Evolutionary conservation across 495 filamentous ascomycete genomes (phyloP).

Genomic region (Xylona heveae): DNA sequence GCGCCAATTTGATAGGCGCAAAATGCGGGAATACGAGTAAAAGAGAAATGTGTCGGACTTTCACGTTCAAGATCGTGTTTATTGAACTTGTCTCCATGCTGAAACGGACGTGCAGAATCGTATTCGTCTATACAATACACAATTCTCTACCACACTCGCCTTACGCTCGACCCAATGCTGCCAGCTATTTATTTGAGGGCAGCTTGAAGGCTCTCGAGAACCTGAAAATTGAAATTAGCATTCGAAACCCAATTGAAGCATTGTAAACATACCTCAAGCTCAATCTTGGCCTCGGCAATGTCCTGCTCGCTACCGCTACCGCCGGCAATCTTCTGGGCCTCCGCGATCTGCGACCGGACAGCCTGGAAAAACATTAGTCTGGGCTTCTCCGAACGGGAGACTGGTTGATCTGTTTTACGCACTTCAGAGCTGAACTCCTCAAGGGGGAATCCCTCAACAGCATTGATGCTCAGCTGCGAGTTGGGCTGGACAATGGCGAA

Average conservation of each 20-base stretch:
- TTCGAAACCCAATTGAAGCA: not conserved
- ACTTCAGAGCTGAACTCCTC: conserved; percentile 89
- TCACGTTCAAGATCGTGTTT: too few relatives aligned
- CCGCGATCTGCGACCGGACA: conserved; percentile 58
- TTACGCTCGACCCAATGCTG: too few relatives aligned
- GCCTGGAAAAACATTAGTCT: conserved; percentile 16
- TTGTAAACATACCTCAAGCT: conserved; percentile 59
- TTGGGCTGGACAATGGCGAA: conserved; percentile 94
- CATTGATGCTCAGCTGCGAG: conserved; percentile 91
- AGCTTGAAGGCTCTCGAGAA: conserved; percentile 22
- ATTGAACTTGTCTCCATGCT: too few relatives aligned
- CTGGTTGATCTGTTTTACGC: conserved; percentile 8
- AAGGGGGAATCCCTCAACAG: conserved; percentile 79
- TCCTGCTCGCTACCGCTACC: conserved; percentile 92
- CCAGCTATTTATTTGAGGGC: conserved; percentile 22
- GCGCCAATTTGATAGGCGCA: too few relatives aligned
- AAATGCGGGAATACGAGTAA: too few relatives aligned
- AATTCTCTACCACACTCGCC: too few relatives aligned
- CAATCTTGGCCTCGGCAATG: conserved; percentile 94
- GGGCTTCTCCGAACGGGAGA: not conserved
- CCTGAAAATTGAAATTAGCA: conserved; percentile 9
- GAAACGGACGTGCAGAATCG: too few relatives aligned
- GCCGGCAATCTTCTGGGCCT: conserved; percentile 84
- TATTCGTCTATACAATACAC: too few relatives aligned
- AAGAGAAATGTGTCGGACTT: too few relatives aligned